A percentile compares a stretch with the other conserved stretches of the same genome.
phyloP scores from a whole-genome alignment of 768 basidiomycete genomes.

The Tulasnella sp. region DNA sequence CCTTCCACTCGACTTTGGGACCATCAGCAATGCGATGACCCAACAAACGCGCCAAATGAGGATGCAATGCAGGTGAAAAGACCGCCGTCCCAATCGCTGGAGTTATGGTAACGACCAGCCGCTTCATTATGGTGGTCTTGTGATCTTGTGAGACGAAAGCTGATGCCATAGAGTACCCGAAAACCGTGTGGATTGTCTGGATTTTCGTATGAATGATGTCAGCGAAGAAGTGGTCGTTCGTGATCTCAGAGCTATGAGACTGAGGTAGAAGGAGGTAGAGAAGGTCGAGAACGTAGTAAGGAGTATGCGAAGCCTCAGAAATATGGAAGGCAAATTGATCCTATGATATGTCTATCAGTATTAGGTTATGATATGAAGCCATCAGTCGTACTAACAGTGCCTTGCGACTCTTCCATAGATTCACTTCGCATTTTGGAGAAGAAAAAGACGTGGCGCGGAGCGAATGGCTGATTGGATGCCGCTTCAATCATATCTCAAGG shows the following conservation, averaged over 20 bases:
- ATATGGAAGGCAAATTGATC: not conserved
- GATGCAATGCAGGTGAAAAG: slow-evolving; percentile 20
- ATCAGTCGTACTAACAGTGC: not conserved
- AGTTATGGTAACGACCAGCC: not conserved
- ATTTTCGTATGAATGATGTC: not conserved
- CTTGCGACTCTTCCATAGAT: not conserved
- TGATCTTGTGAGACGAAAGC: not conserved
- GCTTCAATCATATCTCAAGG: not conserved
- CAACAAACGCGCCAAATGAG: slow-evolving; percentile 32
- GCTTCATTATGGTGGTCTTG: not conserved
- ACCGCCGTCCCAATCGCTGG: not conserved
- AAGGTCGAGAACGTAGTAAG: slow-evolving; percentile 2
- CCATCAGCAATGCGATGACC: slow-evolving; percentile 37
- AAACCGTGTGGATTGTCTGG: not conserved
- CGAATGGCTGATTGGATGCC: not conserved
- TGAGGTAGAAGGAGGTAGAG: not conserved
- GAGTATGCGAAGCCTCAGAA: not conserved
- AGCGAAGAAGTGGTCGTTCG: not conserved
- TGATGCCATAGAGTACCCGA: slow-evolving; percentile 3
- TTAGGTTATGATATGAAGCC: not conserved
- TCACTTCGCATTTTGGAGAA: not conserved
- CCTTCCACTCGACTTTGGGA: slow-evolving; percentile 31
- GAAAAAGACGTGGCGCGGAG: not conserved
- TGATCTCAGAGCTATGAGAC: not conserved
- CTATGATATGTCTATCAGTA: not conserved